phyloP scores from a whole-genome alignment of 345 rosid species.

The Jatropha curcas region DNA sequence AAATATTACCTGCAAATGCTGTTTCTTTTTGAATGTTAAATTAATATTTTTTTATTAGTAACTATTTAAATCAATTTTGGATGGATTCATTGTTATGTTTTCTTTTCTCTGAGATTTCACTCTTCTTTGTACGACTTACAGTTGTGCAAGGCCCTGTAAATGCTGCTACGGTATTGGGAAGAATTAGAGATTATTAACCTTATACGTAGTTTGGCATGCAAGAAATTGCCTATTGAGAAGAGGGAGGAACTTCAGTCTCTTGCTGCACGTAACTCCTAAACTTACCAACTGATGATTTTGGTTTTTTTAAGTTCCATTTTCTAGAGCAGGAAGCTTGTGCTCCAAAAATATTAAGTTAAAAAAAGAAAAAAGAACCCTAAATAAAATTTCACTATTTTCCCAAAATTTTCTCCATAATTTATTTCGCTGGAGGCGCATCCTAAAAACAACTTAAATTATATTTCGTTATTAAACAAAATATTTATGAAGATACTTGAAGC shows the following conservation, averaged over 20 bases:
- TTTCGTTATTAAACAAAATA: not conserved
- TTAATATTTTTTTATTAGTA: not conserved
- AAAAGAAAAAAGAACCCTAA: not conserved
- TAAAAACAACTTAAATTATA: not conserved
- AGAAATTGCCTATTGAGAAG: constrained; percentile 42
- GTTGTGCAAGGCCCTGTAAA: constrained; percentile 83
- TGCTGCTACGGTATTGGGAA: constrained; percentile 71
- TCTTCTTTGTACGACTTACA: constrained; percentile 16
- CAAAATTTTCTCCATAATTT: not conserved
- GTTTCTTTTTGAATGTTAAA: constrained; percentile 1
- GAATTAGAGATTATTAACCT: constrained; percentile 65
- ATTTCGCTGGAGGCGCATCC: not conserved
- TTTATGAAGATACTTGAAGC: not conserved
- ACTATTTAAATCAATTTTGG: not conserved
- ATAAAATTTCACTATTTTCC: not conserved
- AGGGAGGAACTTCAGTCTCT: constrained; percentile 80
- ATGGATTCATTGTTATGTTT: not conserved
- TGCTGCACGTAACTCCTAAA: constrained; percentile 67
- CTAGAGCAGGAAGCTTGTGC: not conserved
- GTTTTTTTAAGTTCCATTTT: not conserved
- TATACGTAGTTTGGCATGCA: constrained; percentile 37
- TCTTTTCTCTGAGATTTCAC: not conserved
- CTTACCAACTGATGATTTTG: not conserved
- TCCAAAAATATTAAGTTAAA: not conserved
- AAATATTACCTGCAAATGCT: not conserved